Conservation (phyloP, 78 protist species). For the Monosiga brevicollis region DNA sequence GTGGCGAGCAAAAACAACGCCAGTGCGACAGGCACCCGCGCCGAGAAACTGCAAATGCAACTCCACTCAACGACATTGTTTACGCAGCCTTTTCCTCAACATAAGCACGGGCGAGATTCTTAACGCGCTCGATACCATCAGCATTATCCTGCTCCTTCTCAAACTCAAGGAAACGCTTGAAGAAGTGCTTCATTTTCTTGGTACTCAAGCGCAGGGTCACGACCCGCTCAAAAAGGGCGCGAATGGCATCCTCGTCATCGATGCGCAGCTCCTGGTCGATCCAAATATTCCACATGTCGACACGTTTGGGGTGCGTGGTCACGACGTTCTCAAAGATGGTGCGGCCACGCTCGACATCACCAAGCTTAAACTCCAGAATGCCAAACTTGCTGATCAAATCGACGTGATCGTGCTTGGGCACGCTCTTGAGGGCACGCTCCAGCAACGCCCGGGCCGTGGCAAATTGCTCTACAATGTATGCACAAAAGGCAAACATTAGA, state of each 20-base stretch:
- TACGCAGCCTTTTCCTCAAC: conserved; percentile 9
- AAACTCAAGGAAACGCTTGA: conserved; percentile 62
- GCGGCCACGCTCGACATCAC: conserved; percentile 81
- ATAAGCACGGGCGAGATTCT: conserved; percentile 14
- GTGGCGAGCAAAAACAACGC: no score
- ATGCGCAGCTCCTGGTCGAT: conserved; percentile 72
- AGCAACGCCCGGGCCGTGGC: conserved; percentile 18
- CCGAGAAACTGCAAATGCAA: no score
- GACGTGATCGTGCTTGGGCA: conserved; percentile 60
- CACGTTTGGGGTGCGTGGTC: conserved; percentile 65
- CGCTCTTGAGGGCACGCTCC: conserved; percentile 25
- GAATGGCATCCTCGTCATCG: conserved; percentile 9
- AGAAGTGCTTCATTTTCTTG: conserved; percentile 78
- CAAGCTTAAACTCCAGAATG: conserved; percentile 78
- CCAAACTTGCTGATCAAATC: conserved; percentile 62
- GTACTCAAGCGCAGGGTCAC: conserved; percentile 48
- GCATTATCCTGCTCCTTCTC: conserved; percentile 56
- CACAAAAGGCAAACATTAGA: no score
- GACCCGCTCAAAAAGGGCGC: conserved; percentile 59
- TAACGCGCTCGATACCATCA: conserved; percentile 10
- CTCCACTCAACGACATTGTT: no score
- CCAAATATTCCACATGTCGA: conserved; percentile 90
- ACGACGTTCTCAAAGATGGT: conserved; percentile 71
- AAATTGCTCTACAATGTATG: no score
- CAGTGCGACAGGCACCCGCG: no score